Conservation (phyloP, 2,329 filamentous ascomycete genomes). For the Ophiosphaerella narmari region DNA sequence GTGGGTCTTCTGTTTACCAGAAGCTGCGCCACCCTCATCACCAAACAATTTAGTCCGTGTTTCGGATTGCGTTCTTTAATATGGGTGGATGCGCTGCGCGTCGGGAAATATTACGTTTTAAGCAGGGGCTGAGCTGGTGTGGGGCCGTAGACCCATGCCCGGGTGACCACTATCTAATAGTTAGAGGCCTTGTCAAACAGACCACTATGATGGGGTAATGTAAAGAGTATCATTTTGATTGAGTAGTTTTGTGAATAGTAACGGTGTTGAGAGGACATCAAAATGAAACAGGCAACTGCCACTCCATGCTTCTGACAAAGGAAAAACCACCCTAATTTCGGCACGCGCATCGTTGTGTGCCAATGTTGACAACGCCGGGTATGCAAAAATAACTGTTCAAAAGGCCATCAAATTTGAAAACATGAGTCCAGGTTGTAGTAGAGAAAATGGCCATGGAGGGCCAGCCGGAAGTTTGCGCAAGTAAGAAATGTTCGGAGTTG, state of each 20-base stretch:
- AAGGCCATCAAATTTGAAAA: constrained; percentile 10
- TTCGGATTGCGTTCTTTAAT: no score
- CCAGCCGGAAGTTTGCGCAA: constrained; percentile 4
- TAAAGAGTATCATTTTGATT: constrained; percentile 2
- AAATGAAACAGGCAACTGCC: not conserved
- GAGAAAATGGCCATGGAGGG: not conserved
- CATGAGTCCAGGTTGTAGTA: not conserved
- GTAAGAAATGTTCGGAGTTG: constrained; percentile 8
- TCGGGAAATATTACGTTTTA: not conserved
- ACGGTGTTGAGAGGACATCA: not conserved
- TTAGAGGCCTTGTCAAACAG: no score
- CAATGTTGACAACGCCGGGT: constrained; percentile 15
- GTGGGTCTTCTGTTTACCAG: no score
- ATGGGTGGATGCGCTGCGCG: no score
- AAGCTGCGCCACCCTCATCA: constrained; percentile 16
- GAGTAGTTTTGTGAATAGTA: not conserved
- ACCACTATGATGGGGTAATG: not conserved
- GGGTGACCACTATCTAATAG: no score
- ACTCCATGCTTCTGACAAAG: constrained; percentile 7
- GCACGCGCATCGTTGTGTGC: constrained; percentile 10
- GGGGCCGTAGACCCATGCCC: not conserved
- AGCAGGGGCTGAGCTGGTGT: not conserved
- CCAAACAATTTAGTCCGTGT: no score
- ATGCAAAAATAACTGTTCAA: constrained; percentile 18
- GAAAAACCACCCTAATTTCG: constrained; percentile 7